Base-by-base conservation (phyloP, 306 rosid species). In the Myrica gale region DNA sequence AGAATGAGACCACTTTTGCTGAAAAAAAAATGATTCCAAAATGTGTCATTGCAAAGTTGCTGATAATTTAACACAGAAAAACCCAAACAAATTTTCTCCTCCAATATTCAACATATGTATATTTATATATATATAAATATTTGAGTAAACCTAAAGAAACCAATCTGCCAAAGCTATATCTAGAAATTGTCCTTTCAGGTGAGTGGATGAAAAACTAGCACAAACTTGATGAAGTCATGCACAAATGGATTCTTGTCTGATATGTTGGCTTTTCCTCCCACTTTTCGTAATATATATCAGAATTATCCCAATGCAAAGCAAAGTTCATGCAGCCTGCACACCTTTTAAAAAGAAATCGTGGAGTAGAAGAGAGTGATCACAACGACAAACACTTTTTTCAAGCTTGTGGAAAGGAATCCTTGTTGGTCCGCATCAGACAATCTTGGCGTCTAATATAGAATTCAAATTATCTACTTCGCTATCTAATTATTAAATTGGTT, bases 271-370 rank as follows among this genome's bases (percentile, higher is more conserved):
- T 32, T 32, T 32, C 37, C 37, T 32, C 37, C 37, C 37, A 32
- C 37, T 32, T 32, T 32, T 32, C 37, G 37, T 32, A 32, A 32
- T 32, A 32, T 32, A 32, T 32, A 32, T 32, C 37, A 32, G 37
- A 32, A 32, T 32, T 21, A 21, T 21, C 44, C 6, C 13, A 26
- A 51, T 47, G 66, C 66, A 66, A 66, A 51, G 54, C 53, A 32
- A 32, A 32, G 37, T 32, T 32, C 37, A 2, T 66, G 3, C 42
- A 17, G 73, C 67, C 44, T 76, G n/a, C 19, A 61, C 19, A 26
- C 15, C 68, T 26, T 61, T 26, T 23, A 43, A 54, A 54, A 26
- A 52, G 5, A 51, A 67, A 66, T 55, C 80, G 46, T 68, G 12
- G 55, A 43, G 37, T 20, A 21, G 6, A 76, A 76, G 66, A 68